Conservation (phyloP, 1,139 yeast genomes). For the Yamadazyma taylorii region DNA sequence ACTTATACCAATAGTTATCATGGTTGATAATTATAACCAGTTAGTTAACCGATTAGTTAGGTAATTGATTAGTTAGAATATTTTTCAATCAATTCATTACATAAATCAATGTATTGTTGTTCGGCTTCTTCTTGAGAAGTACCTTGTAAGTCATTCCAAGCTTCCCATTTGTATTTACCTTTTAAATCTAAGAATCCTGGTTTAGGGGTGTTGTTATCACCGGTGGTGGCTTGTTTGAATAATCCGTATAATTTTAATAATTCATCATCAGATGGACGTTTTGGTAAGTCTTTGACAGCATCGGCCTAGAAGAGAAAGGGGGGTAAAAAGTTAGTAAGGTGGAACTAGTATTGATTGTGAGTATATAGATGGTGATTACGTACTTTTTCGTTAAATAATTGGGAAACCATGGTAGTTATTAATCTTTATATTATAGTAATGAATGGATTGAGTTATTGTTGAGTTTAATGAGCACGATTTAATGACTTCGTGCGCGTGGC, state of each 20-base stretch:
- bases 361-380: slow-evolving; percentile 18
- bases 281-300: slow-evolving; percentile 71
- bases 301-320: slow-evolving; percentile 56
- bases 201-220: slow-evolving; percentile 84
- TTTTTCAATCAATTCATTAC: slow-evolving; percentile 61
- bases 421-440: too few relatives aligned
- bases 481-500: too few relatives aligned
- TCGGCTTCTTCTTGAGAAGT: slow-evolving; percentile 89
- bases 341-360: too few relatives aligned
- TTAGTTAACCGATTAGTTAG: background rate
- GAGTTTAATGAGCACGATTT: too few relatives aligned
- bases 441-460: too few relatives aligned
- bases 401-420: slow-evolving; percentile 50
- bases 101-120: slow-evolving; percentile 73
- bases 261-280: slow-evolving; percentile 85
- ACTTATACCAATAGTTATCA: slow-evolving; percentile 58
- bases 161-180: slow-evolving; percentile 97
- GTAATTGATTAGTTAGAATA: slow-evolving; percentile 24
- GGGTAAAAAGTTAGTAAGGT: slow-evolving; percentile 1
- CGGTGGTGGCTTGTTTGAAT: slow-evolving; percentile 95
- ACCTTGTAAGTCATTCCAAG: slow-evolving; percentile 91
- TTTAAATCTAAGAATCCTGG: slow-evolving; percentile 89
- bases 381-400: slow-evolving; percentile 55
- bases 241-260: slow-evolving; percentile 81
- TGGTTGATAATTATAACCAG: slow-evolving; percentile 37